These are phyloP conservation scores for Diddensiella santjacobensis DNA, from an alignment of 805 yeast species.

Conservation along the genomic window DNA sequence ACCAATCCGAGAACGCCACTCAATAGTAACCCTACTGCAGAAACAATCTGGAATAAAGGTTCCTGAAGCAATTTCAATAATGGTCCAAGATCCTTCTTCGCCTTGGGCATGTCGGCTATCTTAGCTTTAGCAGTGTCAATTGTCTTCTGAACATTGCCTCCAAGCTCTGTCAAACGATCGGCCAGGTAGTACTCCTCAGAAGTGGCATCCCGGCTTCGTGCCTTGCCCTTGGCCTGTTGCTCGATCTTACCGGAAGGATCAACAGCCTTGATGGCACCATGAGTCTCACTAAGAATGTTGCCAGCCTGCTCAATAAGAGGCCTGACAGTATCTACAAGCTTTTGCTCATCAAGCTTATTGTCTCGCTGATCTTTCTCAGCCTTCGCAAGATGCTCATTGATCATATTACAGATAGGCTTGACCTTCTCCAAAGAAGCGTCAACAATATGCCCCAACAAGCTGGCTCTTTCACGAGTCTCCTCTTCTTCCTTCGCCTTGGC, in stretches of 20 bases:
- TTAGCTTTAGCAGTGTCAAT: conserved; percentile 1
- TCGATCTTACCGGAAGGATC: conserved; percentile 4
- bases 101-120: conserved; percentile 2
- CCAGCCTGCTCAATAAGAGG: conserved; percentile 4
- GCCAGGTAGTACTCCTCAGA: conserved; percentile 4
- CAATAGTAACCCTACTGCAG: conserved; percentile 2
- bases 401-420: background rate
- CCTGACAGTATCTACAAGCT: conserved; percentile 1
- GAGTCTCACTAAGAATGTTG: background rate
- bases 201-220: conserved; percentile 1
- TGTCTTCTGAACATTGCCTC: background rate
- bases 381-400: background rate
- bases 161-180: background rate
- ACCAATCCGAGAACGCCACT: conserved; percentile 1
- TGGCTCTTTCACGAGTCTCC: background rate
- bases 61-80: background rate
- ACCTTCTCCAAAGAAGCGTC: conserved; percentile 1
- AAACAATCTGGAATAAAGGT: conserved; percentile 3
- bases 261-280: background rate
- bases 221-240: conserved; percentile 1
- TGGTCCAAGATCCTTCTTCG: conserved; percentile 3
- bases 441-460: background rate
- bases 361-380: conserved; percentile 4
- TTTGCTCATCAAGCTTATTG: conserved; percentile 6
- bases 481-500: conserved; percentile 2